Base-by-base conservation (phyloP, 2,329 filamentous ascomycete genomes). In the Fusarium abutilonis region DNA sequence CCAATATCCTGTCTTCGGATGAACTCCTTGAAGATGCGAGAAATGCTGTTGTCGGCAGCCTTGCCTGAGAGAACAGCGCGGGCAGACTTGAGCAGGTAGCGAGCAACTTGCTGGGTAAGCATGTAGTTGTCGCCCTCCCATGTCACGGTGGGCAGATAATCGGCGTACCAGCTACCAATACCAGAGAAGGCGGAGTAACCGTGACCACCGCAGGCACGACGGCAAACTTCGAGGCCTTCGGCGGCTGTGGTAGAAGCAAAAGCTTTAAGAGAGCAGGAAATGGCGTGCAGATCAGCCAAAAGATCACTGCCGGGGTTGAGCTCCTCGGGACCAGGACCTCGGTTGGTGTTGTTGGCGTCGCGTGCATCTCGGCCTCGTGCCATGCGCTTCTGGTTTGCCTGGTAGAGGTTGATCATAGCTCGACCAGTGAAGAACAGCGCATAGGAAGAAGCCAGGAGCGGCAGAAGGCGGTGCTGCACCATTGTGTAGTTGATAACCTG, bases 91-190 rank as follows among this genome's bases (percentile, higher is more conserved):
- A 93, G 83, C 41, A 93, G 83, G 70, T 92, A 92, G 55, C 89
- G 84, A 3, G 88, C 88, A 3, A 92, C 89, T 77, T 93, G 90
- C 74, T 93, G 90, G 9, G 89, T 91, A 56, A 93, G 80, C 89
- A 93, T 92, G 79, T 90, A 92, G 79, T 91, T 92, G 78, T 92
- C 90, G 40, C 90, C 90, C 73, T 92, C 90, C 87, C 88, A 91
- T 9, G 89, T 91, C 4, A 80, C 77, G 4, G 76, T 78, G n/a
- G 90, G 89, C 1, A 92, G 80, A 72, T 92, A 92, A 73, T 93
- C 89, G 26, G 89, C 82, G 69, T 92, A 93, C 83, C 86, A 90
- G 15, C 83, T 78, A 2, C 89, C 89, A 66, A 93, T 91, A n/a
- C 90, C 90, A 51, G 86, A 86, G 78, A 92, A 91, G 69, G 83